Evolutionary conservation across 768 basidiomycete species (phyloP).

Genomic region (Trametes cubensis): DNA sequence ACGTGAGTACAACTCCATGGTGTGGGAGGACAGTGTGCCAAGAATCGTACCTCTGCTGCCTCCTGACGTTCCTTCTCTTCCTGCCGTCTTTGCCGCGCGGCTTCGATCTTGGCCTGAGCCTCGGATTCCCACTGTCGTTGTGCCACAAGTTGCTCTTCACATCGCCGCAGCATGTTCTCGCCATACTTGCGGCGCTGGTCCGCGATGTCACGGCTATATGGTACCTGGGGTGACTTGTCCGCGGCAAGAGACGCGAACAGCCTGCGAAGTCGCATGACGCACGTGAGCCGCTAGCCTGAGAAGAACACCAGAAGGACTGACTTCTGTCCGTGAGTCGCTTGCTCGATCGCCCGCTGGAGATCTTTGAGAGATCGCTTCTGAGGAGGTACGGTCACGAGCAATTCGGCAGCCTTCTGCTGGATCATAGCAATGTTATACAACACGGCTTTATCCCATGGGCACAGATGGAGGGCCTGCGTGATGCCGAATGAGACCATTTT

Average conservation of each 20-base stretch:
- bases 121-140: constrained; percentile 77
- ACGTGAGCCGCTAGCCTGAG: neutral
- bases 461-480: constrained; percentile 76
- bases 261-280: constrained; percentile 40
- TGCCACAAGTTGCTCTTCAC: constrained; percentile 73
- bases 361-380: constrained; percentile 82
- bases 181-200: constrained; percentile 91
- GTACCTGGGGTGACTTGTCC: constrained; percentile 67
- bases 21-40: neutral
- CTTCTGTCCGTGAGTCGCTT: constrained; percentile 88
- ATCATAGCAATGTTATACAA: constrained; percentile 98
- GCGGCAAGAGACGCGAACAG: constrained; percentile 83
- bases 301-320: constrained; percentile 37
- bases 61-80: constrained; percentile 75
- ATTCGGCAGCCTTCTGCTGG: constrained; percentile 92
- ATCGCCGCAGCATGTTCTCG: constrained; percentile 78
- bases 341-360: constrained; percentile 73
- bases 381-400: constrained; percentile 73
- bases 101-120: constrained; percentile 69
- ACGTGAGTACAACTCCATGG: constrained; percentile 1
- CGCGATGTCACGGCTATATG: constrained; percentile 86
- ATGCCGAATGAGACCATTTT: neutral
- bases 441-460: constrained; percentile 87
- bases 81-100: constrained; percentile 75
- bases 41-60: constrained; percentile 59